Percentiles rank a stretch among this genome's conserved stretches.
Conservation (phyloP, 495 filamentous ascomycete genomes). For the Talaromyces thailandensis region DNA sequence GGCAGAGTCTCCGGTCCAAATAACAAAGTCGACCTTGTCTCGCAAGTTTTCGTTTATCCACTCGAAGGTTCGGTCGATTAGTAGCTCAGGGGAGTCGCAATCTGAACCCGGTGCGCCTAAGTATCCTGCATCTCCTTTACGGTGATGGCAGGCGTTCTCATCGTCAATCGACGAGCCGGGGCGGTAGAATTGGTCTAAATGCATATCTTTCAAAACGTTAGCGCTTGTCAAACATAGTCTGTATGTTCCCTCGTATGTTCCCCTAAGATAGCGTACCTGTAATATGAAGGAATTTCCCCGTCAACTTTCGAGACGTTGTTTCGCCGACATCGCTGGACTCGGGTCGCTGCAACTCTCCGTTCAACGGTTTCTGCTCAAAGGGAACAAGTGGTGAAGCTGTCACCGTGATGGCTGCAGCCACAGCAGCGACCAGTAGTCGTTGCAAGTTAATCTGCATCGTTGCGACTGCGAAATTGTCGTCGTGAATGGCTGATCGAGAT, state of each 20-base stretch:
- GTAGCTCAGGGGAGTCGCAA: conserved; percentile 73
- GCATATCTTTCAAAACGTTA: conserved; percentile 54
- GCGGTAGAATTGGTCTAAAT: conserved; percentile 82
- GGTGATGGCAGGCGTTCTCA: conserved; percentile 68
- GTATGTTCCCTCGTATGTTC: too few species aligned
- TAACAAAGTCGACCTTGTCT: conserved; percentile 82
- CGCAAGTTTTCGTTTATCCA: conserved; percentile 85
- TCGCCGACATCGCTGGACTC: neutral
- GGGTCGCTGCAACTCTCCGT: conserved; percentile 4
- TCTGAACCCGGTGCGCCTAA: conserved; percentile 79
- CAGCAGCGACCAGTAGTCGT: neutral
- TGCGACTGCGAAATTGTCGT: neutral
- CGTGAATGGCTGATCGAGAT: neutral
- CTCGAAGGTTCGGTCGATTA: conserved; percentile 82
- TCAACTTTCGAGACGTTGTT: conserved; percentile 11
- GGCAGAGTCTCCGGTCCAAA: conserved; percentile 97
- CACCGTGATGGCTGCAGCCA: neutral
- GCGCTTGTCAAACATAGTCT: neutral
- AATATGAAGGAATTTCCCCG: conserved; percentile 85
- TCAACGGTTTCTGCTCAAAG: conserved; percentile 11
- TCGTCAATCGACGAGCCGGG: conserved; percentile 60
- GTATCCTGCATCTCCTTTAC: conserved; percentile 63
- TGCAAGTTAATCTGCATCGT: neutral
- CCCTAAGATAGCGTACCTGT: conserved; percentile 54
- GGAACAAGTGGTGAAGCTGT: neutral